Conservation (phyloP, 768 basidiomycete species). For the Rhodosporidiobolus sp. region DNA sequence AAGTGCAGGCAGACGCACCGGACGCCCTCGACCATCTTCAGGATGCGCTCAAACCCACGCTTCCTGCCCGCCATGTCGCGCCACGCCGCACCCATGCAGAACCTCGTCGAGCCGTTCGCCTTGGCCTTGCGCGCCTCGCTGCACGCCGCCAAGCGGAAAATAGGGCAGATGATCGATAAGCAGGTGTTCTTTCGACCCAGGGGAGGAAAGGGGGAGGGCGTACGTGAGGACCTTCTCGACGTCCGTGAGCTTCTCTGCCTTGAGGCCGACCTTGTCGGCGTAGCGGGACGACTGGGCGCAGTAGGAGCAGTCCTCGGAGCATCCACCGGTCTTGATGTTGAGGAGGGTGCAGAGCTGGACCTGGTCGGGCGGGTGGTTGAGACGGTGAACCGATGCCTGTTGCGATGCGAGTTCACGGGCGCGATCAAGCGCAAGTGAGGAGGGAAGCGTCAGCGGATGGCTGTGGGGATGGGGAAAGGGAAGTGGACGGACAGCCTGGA, state of each 20-base stretch:
- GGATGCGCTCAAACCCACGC: slow-evolving; percentile 85
- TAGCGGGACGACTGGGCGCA: slow-evolving; percentile 97
- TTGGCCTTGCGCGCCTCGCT: slow-evolving; percentile 85
- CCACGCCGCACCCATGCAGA: slow-evolving; percentile 99
- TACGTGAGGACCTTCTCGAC: slow-evolving; percentile 81
- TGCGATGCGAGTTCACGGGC: not conserved
- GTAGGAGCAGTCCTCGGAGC: slow-evolving; percentile 95
- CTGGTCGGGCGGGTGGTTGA: slow-evolving; percentile 80
- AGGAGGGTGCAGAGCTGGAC: slow-evolving; percentile 94
- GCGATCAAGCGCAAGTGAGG: not conserved
- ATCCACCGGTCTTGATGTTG: slow-evolving; percentile 99
- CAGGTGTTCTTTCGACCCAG: not conserved
- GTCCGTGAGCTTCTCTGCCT: slow-evolving; percentile 79
- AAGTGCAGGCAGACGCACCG: slow-evolving; percentile 32
- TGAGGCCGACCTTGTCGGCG: slow-evolving; percentile 67
- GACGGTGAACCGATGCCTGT: slow-evolving; percentile 67
- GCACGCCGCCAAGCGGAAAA: not conserved
- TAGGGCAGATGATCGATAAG: slow-evolving; percentile 1
- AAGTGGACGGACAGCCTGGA: slow-evolving; percentile 59
- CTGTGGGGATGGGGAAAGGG: not conserved
- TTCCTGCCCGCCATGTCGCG: slow-evolving; percentile 88
- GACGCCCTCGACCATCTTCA: slow-evolving; percentile 73
- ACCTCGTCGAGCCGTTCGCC: slow-evolving; percentile 91
- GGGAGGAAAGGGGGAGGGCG: not conserved
- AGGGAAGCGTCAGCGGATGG: not conserved